Evolutionary conservation across 345 rosid genomes (phyloP).

Genomic region (Pugionium dolabratum): DNA sequence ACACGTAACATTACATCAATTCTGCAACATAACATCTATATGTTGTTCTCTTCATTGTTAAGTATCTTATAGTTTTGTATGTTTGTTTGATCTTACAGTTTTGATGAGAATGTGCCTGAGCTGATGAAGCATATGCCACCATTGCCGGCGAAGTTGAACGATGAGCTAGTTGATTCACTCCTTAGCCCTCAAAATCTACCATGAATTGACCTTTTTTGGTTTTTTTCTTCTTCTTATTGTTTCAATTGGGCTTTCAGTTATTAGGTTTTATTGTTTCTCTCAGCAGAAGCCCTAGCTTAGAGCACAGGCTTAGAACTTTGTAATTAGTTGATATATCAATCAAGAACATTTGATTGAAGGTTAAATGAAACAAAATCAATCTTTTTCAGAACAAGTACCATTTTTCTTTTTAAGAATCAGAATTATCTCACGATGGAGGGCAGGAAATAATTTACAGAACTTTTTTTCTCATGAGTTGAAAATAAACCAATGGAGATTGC

Average conservation of each 20-base stretch:
- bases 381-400: neutral
- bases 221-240: neutral
- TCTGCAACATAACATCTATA: slow-evolving; percentile 2
- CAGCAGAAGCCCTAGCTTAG: slow-evolving; percentile 4
- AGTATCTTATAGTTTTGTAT: neutral
- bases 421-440: neutral
- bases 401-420: neutral
- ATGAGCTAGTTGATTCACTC: slow-evolving; percentile 52
- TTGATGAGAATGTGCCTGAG: slow-evolving; percentile 53
- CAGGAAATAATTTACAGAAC: no score
- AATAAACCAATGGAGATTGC: slow-evolving; percentile 19
- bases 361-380: neutral
- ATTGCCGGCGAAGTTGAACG: slow-evolving; percentile 56
- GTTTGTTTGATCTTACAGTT: slow-evolving; percentile 44
- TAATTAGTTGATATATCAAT: slow-evolving; percentile 9
- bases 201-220: slow-evolving; percentile 14
- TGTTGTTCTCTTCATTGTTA: slow-evolving; percentile 12
- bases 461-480: no score
- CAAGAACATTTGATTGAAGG: slow-evolving; percentile 11
- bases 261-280: slow-evolving; percentile 4
- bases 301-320: slow-evolving; percentile 6
- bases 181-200: slow-evolving; percentile 42
- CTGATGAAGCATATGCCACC: slow-evolving; percentile 77
- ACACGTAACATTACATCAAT: slow-evolving; percentile 24
- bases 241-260: neutral